Conservation (phyloP, 257 asterid genomes). For the Salvia hispanica region DNA sequence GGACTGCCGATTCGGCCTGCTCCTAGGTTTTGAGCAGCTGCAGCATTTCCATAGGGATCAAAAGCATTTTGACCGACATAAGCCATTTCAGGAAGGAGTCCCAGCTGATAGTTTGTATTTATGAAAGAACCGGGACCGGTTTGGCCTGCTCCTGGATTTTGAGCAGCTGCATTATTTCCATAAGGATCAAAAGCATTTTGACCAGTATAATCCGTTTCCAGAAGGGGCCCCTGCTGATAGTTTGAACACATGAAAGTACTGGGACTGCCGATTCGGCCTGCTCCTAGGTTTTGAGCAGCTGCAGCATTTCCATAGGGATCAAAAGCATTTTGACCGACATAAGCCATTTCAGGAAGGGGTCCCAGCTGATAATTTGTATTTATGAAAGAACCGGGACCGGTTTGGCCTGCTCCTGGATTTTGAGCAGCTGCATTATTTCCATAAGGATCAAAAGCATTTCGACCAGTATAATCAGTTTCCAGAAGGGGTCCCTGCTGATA, state of each 20-base stretch:
- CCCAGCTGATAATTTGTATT: too few relatives aligned
- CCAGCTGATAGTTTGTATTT: too few relatives aligned
- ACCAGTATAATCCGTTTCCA: neutral
- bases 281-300: slow-evolving; percentile 37
- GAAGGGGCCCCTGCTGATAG: too few relatives aligned
- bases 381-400: too few relatives aligned
- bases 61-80: neutral
- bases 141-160: slow-evolving; percentile 37
- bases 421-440: too few relatives aligned
- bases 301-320: slow-evolving; percentile 38
- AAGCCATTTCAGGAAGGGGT: neutral
- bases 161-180: too few relatives aligned
- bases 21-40: slow-evolving; percentile 39
- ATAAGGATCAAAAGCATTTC: slow-evolving; percentile 14
- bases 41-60: slow-evolving; percentile 36
- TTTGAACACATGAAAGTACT: too few relatives aligned
- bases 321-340: neutral
- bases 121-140: neutral
- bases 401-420: too few relatives aligned
- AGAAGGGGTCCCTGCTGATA: too few relatives aligned
- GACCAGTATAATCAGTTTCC: neutral
- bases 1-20: too few relatives aligned
- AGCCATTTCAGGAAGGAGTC: neutral
- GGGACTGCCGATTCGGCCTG: too few relatives aligned
- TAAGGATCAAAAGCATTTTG: slow-evolving; percentile 22